Evolutionary conservation across 768 basidiomycete genomes (phyloP).

Genomic region (Trametes coccinea): DNA sequence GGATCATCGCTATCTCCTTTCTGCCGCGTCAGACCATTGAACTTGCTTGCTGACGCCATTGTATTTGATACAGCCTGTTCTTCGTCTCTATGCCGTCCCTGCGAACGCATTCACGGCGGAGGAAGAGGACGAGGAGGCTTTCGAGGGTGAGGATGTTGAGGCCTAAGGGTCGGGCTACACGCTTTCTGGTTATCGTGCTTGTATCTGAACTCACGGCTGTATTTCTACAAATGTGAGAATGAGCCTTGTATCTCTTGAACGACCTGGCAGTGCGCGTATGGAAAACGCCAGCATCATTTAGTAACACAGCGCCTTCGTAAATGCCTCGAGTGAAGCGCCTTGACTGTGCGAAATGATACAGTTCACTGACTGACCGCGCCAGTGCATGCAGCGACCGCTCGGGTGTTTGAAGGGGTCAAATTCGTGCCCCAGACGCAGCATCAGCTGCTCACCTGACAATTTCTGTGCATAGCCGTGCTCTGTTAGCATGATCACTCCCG

Average conservation of each 20-base stretch:
- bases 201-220: constrained; percentile 12
- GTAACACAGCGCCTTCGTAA: not conserved
- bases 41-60: constrained; percentile 2
- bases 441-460: not conserved
- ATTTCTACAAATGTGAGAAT: constrained; percentile 13
- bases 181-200: not conserved
- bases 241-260: constrained; percentile 1
- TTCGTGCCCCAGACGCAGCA: not conserved
- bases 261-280: not conserved
- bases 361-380: too few species aligned
- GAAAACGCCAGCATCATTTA: not conserved
- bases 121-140: constrained; percentile 63
- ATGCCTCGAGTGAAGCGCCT: not conserved
- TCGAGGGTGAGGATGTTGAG: constrained; percentile 45
- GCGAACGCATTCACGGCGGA: constrained; percentile 79
- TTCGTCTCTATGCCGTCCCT: constrained; percentile 94
- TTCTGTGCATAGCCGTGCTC: not conserved
- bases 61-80: constrained; percentile 67
- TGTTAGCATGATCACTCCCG: not conserved
- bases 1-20: constrained; percentile 9
- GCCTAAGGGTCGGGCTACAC: constrained; percentile 16
- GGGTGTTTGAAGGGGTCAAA: constrained; percentile 5
- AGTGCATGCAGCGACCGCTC: not conserved
- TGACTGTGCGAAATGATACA: too few species aligned
- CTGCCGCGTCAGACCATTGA: constrained; percentile 19